phyloP scores from a whole-genome alignment of 148 eudicot genomes.

The Chenopodium formosanum region DNA sequence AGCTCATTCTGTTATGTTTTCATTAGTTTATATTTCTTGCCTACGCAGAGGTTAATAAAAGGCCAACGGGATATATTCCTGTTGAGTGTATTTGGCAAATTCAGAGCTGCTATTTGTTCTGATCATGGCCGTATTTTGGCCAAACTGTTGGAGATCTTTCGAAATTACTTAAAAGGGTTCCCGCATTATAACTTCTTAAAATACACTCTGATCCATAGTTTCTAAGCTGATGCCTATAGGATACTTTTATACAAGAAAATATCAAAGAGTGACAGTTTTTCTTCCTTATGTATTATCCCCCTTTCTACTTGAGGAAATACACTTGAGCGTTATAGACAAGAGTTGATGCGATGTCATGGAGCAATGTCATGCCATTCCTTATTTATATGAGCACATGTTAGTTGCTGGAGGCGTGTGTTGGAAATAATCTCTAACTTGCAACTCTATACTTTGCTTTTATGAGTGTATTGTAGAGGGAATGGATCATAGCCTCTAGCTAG shows the following conservation, averaged over 20 bases:
- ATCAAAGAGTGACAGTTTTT: no score
- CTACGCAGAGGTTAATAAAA: background rate
- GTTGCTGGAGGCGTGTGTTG: background rate
- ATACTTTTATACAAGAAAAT: no score
- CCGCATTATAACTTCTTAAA: background rate
- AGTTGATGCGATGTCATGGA: background rate
- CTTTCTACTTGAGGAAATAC: no score
- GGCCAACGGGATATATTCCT: background rate
- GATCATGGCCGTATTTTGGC: background rate
- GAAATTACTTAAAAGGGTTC: no score
- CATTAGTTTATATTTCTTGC: background rate
- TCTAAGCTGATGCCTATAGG: background rate
- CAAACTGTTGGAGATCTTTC: background rate
- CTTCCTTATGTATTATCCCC: no score
- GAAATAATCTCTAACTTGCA: background rate
- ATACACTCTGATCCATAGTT: background rate
- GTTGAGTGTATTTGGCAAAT: background rate
- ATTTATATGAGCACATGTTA: background rate
- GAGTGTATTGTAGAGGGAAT: no score
- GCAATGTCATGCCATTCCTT: no score
- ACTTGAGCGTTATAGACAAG: no score
- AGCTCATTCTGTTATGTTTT: background rate
- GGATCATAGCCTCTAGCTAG: no score
- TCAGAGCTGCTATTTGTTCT: background rate
- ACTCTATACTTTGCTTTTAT: no score